Percentiles rank a stretch among this genome's conserved stretches.
Conservation (phyloP, 345 rosid species). For the Citrus australasica region DNA sequence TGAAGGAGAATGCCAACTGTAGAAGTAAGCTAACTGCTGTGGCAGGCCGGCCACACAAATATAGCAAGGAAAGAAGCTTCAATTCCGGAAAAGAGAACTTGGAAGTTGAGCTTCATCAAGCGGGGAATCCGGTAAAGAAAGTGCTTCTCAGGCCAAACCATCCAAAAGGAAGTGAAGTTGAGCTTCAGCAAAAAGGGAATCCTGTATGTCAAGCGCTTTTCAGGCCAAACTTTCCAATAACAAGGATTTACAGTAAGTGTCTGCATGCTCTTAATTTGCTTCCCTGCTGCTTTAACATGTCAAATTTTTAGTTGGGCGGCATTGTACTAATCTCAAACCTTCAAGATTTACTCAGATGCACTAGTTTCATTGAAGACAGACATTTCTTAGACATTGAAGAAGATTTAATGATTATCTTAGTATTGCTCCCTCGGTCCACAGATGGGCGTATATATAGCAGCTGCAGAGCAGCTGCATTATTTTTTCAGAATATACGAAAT, state of each 20-base stretch:
- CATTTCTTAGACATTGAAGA: background rate
- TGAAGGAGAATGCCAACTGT: constrained; percentile 37
- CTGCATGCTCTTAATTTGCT: background rate
- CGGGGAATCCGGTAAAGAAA: constrained; percentile 21
- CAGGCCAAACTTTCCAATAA: constrained; percentile 19
- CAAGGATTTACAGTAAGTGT: constrained; percentile 26
- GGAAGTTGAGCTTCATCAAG: constrained; percentile 10
- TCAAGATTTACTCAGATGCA: background rate
- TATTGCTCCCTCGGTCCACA: background rate
- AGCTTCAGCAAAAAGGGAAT: constrained; percentile 14
- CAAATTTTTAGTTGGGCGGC: background rate
- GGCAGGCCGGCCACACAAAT: constrained; percentile 6
- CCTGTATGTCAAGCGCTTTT: constrained; percentile 25
- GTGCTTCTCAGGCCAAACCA: constrained; percentile 21
- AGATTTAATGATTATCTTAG: background rate
- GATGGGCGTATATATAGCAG: background rate
- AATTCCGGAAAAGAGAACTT: background rate
- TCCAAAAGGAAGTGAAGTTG: constrained; percentile 15
- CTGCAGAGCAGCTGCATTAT: background rate
- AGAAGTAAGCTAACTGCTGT: constrained; percentile 21
- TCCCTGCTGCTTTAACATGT: background rate
- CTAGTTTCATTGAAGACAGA: background rate
- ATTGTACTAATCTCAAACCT: background rate
- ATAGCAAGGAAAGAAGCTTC: background rate
- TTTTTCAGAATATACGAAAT: background rate